A percentile compares a stretch with the other conserved stretches of the same genome.
These are phyloP conservation scores for Jatropha curcas DNA, from an alignment of 345 rosid species.

Conservation along the genomic window DNA sequence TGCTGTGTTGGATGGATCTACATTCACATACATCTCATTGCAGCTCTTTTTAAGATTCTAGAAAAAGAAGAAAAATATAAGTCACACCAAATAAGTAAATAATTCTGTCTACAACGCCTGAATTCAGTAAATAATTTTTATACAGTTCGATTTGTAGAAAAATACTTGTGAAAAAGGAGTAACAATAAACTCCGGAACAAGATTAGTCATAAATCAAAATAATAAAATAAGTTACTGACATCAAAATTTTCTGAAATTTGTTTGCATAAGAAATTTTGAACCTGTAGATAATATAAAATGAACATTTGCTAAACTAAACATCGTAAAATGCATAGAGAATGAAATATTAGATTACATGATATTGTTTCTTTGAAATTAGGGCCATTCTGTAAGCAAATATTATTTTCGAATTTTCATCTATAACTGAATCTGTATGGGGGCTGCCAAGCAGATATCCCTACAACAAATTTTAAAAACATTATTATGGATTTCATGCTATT, in stretches of 20 bases:
- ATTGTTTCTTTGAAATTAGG: conserved; percentile 58
- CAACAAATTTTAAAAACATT: not conserved
- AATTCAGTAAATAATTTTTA: too few species aligned
- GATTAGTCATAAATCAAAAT: too few species aligned
- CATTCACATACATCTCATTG: conserved; percentile 20
- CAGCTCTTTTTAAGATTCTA: conserved; percentile 25
- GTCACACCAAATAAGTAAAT: not conserved
- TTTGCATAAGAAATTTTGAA: too few species aligned
- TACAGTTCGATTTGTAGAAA: too few species aligned
- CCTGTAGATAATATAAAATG: too few species aligned
- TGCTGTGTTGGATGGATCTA: conserved; percentile 19
- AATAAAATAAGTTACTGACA: too few species aligned
- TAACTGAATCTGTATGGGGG: conserved; percentile 28
- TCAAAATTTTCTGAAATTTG: not conserved
- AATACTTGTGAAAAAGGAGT: too few species aligned
- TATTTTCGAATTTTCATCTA: conserved; percentile 37
- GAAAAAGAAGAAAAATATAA: not conserved
- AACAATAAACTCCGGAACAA: too few species aligned
- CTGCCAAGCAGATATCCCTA: conserved; percentile 58
- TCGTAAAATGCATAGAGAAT: not conserved
- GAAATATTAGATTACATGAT: conserved; percentile 33
- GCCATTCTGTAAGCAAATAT: conserved; percentile 47
- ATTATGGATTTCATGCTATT: not conserved
- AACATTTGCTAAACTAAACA: not conserved
- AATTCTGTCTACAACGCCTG: too few species aligned